Percentiles rank a stretch among this genome's conserved stretches.
These are phyloP conservation scores for Daedalea quercina DNA, from an alignment of 768 basidiomycete species.

Conservation along the genomic window DNA sequence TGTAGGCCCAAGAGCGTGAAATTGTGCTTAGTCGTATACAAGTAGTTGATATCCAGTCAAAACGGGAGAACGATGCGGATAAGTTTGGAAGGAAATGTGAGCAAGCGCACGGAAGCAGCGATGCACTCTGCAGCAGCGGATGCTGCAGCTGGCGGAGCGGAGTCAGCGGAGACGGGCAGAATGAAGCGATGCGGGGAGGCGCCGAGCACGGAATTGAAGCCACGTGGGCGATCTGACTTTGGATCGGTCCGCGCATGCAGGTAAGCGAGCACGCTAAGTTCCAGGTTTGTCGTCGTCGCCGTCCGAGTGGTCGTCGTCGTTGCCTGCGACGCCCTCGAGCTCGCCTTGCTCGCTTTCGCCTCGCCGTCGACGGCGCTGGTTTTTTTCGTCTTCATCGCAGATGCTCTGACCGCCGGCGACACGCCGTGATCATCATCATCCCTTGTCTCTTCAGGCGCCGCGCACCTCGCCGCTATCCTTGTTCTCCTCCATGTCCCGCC, in stretches of 20 bases:
- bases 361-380: neutral
- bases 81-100: no score
- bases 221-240: neutral
- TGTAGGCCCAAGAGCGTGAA: no score
- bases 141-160: neutral
- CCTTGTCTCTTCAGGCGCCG: neutral
- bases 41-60: no score
- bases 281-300: no score
- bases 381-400: neutral
- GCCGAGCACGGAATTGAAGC: neutral
- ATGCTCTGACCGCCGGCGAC: neutral
- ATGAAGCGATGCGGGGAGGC: neutral
- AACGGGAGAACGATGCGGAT: no score
- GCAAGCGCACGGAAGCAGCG: no score
- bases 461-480: neutral
- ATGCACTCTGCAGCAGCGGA: no score
- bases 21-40: no score
- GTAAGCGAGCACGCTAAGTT: no score
- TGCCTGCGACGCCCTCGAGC: neutral
- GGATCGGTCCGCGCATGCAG: no score
- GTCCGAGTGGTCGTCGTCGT: neutral
- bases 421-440: neutral
- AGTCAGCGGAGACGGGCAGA: neutral
- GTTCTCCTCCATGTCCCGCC: constrained; percentile 1
- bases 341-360: neutral